Base-by-base conservation (phyloP, 306 rosid species). In the Carpinus viminea region DNA sequence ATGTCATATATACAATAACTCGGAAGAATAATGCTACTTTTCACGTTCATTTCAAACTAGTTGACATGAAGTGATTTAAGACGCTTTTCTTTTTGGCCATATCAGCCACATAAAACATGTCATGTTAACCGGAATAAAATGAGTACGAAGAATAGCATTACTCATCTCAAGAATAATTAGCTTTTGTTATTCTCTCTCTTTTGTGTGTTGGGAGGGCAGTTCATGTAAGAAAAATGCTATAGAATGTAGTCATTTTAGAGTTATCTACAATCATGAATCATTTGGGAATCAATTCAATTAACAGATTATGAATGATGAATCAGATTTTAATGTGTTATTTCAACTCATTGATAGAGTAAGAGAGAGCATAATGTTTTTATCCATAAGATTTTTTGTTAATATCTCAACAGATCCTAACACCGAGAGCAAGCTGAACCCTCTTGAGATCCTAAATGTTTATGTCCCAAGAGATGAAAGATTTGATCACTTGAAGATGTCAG, bases 401-500 rank as follows among this genome's bases (percentile, higher is more conserved):
- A n/a, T 73, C 17, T 74, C 4, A 8, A 36, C 82, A 91, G 96
- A 91, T 89, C 91, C 84, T 0, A 73, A 79, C 0, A 65, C 65
- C 54, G 96, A 93, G 90, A 88, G 79, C 6, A 68, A 86, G 73
- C 73, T 68, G 17, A 26, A 6, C 8, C 64, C 5, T 56, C 7
- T 80, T 8, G 3, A 54, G 75, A 78, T 85, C 64, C 56, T 89
- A 17, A 46, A 51, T 31, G 69, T 93, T 55, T 93, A 93, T 51
- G 90, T 91, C 59, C 98, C 97, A 13, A 87, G 95, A 78, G 98
- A 91, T 56, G 98, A 93, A 71, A 65, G 87, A 72, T 91, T 93
- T 80, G 92, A 93, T 16, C 90, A 87, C 86, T 72, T 86, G 74
- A 93, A 93, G 86, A 76, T 93, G 43, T 78, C 88, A 4, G 98